Evolutionary conservation across 176 grass and related monocot genomes (phyloP).

Genomic region (Oryza australiensis): DNA sequence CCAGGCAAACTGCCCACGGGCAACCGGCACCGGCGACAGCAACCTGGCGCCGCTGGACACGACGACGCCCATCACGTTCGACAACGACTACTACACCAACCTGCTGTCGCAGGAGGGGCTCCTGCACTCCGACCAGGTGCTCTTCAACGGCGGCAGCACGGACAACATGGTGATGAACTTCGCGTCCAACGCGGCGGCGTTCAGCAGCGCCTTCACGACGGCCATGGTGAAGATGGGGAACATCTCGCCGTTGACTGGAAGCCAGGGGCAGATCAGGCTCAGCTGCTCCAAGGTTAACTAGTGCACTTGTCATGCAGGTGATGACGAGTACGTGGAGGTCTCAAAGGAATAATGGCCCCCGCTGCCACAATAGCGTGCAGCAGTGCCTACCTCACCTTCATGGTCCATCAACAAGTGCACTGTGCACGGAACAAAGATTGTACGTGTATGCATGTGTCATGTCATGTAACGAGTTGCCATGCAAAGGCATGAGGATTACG

Average conservation of each 20-base stretch:
- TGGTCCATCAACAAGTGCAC: background rate
- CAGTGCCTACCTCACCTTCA: background rate
- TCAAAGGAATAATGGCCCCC: slow-evolving; percentile 5
- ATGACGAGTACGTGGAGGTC: background rate
- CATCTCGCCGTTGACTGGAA: slow-evolving; percentile 31
- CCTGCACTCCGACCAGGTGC: slow-evolving; percentile 72
- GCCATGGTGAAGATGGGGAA: slow-evolving; percentile 64
- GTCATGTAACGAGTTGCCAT: background rate
- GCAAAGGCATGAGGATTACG: background rate
- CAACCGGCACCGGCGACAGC: slow-evolving; percentile 24
- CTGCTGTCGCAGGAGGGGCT: slow-evolving; percentile 50
- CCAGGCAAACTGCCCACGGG: slow-evolving; percentile 53
- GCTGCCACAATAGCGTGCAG: background rate
- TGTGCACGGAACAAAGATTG: background rate
- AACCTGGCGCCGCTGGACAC: slow-evolving; percentile 69
- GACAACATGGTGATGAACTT: slow-evolving; percentile 54
- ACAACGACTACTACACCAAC: slow-evolving; percentile 67
- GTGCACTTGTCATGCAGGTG: too few relatives aligned
- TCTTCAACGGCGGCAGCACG: slow-evolving; percentile 68
- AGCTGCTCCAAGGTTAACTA: slow-evolving; percentile 43
- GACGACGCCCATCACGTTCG: slow-evolving; percentile 37
- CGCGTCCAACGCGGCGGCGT: slow-evolving; percentile 30
- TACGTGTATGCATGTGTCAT: background rate
- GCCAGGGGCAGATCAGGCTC: slow-evolving; percentile 39
- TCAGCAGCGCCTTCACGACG: slow-evolving; percentile 43